Evolutionary conservation across 2,329 filamentous ascomycete genomes (phyloP).

Genomic region (Truncatella angustata): DNA sequence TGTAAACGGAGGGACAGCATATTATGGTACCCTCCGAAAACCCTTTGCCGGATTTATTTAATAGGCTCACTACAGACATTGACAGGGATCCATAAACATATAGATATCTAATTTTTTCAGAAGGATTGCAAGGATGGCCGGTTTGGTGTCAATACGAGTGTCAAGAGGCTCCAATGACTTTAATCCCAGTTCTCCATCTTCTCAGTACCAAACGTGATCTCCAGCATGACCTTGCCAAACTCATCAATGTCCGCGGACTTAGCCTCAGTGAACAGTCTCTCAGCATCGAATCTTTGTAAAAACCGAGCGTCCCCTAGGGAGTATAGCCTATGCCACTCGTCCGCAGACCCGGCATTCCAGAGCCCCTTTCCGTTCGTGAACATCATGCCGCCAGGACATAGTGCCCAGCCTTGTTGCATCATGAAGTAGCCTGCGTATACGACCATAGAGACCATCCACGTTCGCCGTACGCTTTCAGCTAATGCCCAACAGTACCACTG

Average conservation of each 20-base stretch:
- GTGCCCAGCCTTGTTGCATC: constrained; percentile 18
- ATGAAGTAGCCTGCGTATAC: constrained; percentile 20
- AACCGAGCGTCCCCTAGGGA: background rate
- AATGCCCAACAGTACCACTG: constrained; percentile 28
- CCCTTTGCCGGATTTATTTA: too few relatives aligned
- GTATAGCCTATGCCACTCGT: constrained; percentile 19
- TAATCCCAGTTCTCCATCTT: background rate
- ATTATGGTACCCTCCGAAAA: too few relatives aligned
- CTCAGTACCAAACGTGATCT: background rate
- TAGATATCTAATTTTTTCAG: too few relatives aligned
- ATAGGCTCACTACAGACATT: too few relatives aligned
- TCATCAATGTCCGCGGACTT: background rate
- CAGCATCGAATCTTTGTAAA: background rate
- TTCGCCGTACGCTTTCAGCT: constrained; percentile 30
- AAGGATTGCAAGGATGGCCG: too few relatives aligned
- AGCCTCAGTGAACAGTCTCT: background rate
- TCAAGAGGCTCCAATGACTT: too few relatives aligned
- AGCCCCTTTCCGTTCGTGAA: constrained; percentile 22
- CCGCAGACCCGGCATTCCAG: constrained; percentile 24
- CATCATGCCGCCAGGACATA: constrained; percentile 23
- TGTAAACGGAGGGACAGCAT: too few relatives aligned
- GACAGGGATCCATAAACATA: too few relatives aligned
- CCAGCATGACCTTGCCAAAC: constrained; percentile 4
- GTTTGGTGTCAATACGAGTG: too few relatives aligned
- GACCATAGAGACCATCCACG: constrained; percentile 19